Percentiles rank a stretch among this genome's conserved stretches.
Conservation (phyloP, 768 basidiomycete genomes). For the Chalciporus pseudorubinellus region DNA sequence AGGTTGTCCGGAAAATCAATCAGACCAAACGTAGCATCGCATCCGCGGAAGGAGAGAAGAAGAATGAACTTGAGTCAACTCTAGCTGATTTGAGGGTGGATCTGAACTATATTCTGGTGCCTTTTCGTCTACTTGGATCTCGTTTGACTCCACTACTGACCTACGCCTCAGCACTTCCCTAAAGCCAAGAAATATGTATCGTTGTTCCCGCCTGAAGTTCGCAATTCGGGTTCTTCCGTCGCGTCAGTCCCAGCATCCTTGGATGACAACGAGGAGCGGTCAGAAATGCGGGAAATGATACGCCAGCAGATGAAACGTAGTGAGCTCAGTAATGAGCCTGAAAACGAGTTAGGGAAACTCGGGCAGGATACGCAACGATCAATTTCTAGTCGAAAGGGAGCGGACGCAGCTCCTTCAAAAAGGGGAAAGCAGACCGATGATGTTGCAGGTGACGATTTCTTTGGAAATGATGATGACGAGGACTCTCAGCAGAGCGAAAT, state of each 20-base stretch:
- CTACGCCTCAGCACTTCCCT: conserved; percentile 66
- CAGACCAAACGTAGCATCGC: conserved; percentile 59
- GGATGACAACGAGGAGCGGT: conserved; percentile 47
- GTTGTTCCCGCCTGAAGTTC: conserved; percentile 73
- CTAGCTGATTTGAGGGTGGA: conserved; percentile 75
- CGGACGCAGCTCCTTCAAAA: not conserved
- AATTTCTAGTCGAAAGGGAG: conserved; percentile 1
- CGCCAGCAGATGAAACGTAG: conserved; percentile 58
- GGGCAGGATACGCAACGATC: conserved; percentile 6
- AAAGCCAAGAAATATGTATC: conserved; percentile 87
- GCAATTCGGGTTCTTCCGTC: conserved; percentile 9
- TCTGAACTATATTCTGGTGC: conserved; percentile 84
- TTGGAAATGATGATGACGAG: conserved; percentile 27
- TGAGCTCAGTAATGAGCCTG: conserved; percentile 59
- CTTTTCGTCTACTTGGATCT: not conserved
- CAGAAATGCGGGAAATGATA: conserved; percentile 60
- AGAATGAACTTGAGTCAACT: conserved; percentile 42
- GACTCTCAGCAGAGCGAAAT: conserved; percentile 15
- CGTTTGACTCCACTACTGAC: conserved; percentile 1
- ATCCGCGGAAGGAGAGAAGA: conserved; percentile 35
- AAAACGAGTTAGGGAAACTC: conserved; percentile 35
- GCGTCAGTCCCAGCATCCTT: conserved; percentile 5
- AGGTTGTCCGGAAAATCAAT: conserved; percentile 69
- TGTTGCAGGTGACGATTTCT: conserved; percentile 25
- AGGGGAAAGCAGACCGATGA: conserved; percentile 11